Percentiles rank a stretch among this genome's conserved stretches.
phyloP scores from a whole-genome alignment of 1,284 basidiomycete genomes.

The Phellopilus nigrolimitatus region DNA sequence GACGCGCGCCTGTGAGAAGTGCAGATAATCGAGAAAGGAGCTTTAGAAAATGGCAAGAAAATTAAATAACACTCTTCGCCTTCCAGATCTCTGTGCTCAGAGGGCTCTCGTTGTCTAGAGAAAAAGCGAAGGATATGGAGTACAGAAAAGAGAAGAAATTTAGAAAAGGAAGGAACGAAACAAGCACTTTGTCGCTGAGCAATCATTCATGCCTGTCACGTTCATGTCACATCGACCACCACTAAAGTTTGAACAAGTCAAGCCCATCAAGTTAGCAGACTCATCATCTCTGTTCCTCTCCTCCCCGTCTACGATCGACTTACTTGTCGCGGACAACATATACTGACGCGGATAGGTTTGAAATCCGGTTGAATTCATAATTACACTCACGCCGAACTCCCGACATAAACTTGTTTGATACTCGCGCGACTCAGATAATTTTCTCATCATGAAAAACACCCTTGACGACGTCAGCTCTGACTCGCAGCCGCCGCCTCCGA shows the following conservation, averaged over 20 bases:
- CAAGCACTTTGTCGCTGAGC: neutral
- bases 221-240: too few species aligned
- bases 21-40: too few species aligned
- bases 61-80: too few species aligned
- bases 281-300: neutral
- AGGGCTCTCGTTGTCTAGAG: too few species aligned
- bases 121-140: too few species aligned
- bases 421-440: slow-evolving; percentile 8
- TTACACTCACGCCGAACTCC: slow-evolving; percentile 1
- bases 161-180: too few species aligned
- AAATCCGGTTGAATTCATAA: neutral
- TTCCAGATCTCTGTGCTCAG: too few species aligned
- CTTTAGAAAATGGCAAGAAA: too few species aligned
- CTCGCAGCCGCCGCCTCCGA: slow-evolving; percentile 8
- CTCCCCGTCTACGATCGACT: neutral
- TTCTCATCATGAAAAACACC: slow-evolving; percentile 7
- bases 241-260: neutral
- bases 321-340: neutral
- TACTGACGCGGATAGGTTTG: neutral
- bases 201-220: neutral
- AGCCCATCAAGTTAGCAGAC: neutral
- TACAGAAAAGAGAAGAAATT: too few species aligned
- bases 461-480: neutral
- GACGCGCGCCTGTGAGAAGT: too few species aligned
- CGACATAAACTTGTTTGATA: slow-evolving; percentile 16